Conservation (phyloP, 345 rosid genomes). For the Xanthoceras sorbifolium region DNA sequence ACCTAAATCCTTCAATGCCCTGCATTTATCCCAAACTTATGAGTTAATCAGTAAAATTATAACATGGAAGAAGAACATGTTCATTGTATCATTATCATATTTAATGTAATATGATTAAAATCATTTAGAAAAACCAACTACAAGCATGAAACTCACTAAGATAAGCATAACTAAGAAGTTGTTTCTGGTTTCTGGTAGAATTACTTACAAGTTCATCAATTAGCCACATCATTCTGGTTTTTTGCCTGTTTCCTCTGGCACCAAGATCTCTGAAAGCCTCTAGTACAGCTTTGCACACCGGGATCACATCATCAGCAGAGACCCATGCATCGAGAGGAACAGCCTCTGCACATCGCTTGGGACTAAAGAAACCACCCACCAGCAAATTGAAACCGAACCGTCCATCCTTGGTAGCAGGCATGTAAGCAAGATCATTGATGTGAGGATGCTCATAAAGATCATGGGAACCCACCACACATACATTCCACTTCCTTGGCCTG, state of each 20-base stretch:
- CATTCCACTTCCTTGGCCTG: slow-evolving; percentile 99
- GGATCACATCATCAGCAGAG: slow-evolving; percentile 67
- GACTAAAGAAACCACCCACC: slow-evolving; percentile 95
- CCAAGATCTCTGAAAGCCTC: slow-evolving; percentile 96
- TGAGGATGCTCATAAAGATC: slow-evolving; percentile 98
- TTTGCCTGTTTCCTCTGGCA: slow-evolving; percentile 81
- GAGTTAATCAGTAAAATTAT: background rate
- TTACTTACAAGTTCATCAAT: slow-evolving; percentile 87
- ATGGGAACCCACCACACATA: slow-evolving; percentile 87
- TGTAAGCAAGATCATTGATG: slow-evolving; percentile 94
- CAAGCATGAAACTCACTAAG: no score
- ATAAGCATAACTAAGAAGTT: no score
- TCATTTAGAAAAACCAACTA: no score
- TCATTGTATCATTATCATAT: background rate
- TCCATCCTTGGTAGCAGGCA: slow-evolving; percentile 84
- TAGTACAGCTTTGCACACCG: slow-evolving; percentile 72
- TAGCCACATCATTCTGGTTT: slow-evolving; percentile 98
- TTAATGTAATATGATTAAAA: no score
- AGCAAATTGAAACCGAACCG: slow-evolving; percentile 83
- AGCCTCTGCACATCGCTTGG: slow-evolving; percentile 89
- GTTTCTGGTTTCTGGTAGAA: background rate
- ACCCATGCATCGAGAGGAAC: slow-evolving; percentile 98
- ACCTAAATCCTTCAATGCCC: slow-evolving; percentile 87
- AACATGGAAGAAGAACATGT: background rate
- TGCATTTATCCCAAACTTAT: slow-evolving; percentile 28